phyloP scores from a whole-genome alignment of 2,329 filamentous ascomycete species.

The Epichloe scottii region DNA sequence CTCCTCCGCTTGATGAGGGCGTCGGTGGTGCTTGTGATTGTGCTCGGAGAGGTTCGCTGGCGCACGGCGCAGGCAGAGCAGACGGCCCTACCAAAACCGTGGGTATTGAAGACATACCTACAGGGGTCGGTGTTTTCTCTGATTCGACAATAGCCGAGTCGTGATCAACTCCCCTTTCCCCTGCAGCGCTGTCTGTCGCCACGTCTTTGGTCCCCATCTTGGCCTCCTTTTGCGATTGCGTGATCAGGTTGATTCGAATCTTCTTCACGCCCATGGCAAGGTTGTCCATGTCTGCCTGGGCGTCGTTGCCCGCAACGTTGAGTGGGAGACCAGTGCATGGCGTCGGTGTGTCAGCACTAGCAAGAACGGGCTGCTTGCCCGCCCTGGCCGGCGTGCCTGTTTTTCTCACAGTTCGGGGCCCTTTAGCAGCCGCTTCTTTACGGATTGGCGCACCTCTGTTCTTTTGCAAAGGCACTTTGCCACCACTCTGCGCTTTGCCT shows the following conservation, averaged over 20 bases:
- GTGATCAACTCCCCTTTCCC: background rate
- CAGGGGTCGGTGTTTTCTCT: background rate
- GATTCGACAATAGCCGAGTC: background rate
- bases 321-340: slow-evolving; percentile 4
- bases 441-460: slow-evolving; percentile 35
- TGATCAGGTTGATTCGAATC: slow-evolving; percentile 49
- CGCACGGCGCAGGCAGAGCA: background rate
- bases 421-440: slow-evolving; percentile 24
- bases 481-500: slow-evolving; percentile 24
- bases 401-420: slow-evolving; percentile 26
- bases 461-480: slow-evolving; percentile 45
- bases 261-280: slow-evolving; percentile 48
- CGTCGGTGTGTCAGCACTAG: slow-evolving; percentile 7
- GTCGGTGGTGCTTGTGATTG: slow-evolving; percentile 12
- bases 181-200: background rate
- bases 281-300: slow-evolving; percentile 34
- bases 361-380: slow-evolving; percentile 7
- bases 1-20: slow-evolving; percentile 12
- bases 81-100: background rate
- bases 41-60: background rate
- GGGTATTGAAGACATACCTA: background rate
- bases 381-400: slow-evolving; percentile 13
- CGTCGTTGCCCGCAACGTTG: slow-evolving; percentile 6
- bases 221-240: slow-evolving; percentile 44
- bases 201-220: slow-evolving; percentile 21